These are phyloP conservation scores for Scolecobasidium constrictum DNA, from an alignment of 2,329 filamentous ascomycete species.

Conservation along the genomic window DNA sequence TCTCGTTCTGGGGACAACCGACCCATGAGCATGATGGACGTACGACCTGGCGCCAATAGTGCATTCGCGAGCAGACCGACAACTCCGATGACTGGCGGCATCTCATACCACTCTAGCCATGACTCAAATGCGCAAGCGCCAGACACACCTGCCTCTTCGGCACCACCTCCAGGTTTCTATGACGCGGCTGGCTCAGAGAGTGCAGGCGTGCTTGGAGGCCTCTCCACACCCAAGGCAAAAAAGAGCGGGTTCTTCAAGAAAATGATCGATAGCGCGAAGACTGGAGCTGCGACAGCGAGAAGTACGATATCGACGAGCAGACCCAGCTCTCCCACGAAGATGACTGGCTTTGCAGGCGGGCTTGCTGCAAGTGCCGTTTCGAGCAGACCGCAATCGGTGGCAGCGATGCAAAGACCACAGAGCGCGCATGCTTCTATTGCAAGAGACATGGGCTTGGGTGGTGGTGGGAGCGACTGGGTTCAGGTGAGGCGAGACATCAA, in stretches of 20 bases:
- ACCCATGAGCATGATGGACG: conserved; percentile 5
- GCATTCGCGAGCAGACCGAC: conserved; percentile 28
- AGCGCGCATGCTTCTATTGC: conserved; percentile 29
- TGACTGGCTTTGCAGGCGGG: conserved; percentile 30
- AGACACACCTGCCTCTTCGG: conserved; percentile 46
- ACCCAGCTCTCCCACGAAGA: conserved; percentile 20
- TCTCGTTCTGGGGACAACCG: conserved; percentile 1
- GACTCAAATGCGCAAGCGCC: conserved; percentile 37
- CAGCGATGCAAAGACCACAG: conserved; percentile 11
- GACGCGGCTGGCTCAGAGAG: conserved; percentile 49
- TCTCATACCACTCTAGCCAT: conserved; percentile 89
- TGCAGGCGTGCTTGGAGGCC: conserved; percentile 64
- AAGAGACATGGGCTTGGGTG: conserved; percentile 59
- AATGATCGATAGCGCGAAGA: conserved; percentile 88
- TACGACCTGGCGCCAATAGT: neutral
- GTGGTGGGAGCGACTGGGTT: conserved; percentile 73
- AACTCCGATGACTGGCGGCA: conserved; percentile 51
- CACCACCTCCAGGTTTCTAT: conserved; percentile 45
- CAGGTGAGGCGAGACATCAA: conserved; percentile 94
- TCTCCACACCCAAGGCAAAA: conserved; percentile 58
- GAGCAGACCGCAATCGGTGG: conserved; percentile 13
- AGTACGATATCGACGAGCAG: conserved; percentile 60
- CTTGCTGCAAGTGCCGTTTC: conserved; percentile 23
- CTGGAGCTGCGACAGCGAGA: conserved; percentile 78
- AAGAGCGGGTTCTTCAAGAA: conserved; percentile 92